Conservation (phyloP, 2,329 filamentous ascomycete species). For the Cladobotryum protrusum region DNA sequence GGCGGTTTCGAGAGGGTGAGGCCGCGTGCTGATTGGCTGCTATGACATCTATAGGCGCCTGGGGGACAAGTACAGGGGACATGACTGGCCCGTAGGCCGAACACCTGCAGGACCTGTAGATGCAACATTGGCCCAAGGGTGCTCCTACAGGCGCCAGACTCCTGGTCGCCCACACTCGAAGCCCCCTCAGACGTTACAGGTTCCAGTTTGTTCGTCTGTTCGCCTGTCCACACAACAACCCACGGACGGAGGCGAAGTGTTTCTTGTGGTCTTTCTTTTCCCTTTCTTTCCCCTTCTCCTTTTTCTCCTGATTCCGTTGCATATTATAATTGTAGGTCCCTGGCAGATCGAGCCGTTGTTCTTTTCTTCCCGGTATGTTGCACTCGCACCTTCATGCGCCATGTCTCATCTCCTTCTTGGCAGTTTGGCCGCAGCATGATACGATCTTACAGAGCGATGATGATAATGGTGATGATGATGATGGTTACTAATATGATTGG, state of each 20-base stretch:
- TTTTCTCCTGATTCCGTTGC: conserved; percentile 27
- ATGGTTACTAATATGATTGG: too few relatives aligned
- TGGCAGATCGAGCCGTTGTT: conserved; percentile 5
- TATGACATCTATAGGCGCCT: neutral
- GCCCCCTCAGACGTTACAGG: too few relatives aligned
- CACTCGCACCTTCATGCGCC: too few relatives aligned
- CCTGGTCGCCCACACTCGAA: too few relatives aligned
- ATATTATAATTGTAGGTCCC: conserved; percentile 13
- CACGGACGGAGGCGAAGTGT: neutral
- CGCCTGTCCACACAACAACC: too few relatives aligned
- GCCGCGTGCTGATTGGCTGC: neutral
- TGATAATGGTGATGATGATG: too few relatives aligned
- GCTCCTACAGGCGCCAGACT: too few relatives aligned
- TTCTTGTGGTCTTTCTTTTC: conserved; percentile 10
- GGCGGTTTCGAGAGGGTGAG: neutral
- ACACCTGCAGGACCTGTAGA: neutral
- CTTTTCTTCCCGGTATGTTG: neutral
- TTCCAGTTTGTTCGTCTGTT: too few relatives aligned
- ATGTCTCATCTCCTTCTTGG: conserved; percentile 13
- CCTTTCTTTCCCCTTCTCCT: conserved; percentile 14
- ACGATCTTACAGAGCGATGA: too few relatives aligned
- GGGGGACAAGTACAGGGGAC: neutral
- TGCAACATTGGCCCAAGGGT: neutral
- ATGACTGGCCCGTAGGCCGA: neutral
- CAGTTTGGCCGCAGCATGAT: neutral